Percentiles rank a stretch among this genome's conserved stretches.
Evolutionary conservation across 192 early-diverging fungal species (phyloP).

Genomic region (Thoreauomyces humboldtii): DNA sequence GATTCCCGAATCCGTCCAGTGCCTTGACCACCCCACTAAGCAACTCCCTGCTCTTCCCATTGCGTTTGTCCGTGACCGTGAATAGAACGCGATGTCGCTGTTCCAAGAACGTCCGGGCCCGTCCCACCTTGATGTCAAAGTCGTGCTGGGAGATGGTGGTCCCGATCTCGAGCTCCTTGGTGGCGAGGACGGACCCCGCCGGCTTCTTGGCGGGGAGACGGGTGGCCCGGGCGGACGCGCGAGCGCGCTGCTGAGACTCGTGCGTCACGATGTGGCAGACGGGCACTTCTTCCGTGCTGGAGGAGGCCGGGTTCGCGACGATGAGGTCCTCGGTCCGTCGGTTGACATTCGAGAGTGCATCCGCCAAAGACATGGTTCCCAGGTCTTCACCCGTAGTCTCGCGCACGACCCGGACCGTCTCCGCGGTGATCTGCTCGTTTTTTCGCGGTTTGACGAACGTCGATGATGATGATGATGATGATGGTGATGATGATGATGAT

Average conservation of each 20-base stretch:
- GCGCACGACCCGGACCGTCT: neutral
- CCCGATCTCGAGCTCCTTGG: constrained; percentile 22
- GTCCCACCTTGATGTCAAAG: constrained; percentile 19
- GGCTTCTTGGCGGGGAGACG: neutral
- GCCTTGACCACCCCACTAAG: neutral
- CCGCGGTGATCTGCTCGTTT: constrained; percentile 3
- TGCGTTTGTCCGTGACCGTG: constrained; percentile 10
- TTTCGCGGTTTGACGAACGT: neutral
- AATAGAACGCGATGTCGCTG: constrained; percentile 2
- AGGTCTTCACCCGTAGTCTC: neutral
- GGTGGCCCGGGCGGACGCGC: neutral
- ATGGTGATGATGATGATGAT: neutral
- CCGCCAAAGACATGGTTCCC: neutral
- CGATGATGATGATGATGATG: too few species aligned
- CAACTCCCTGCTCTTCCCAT: neutral
- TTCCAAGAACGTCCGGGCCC: constrained; percentile 10
- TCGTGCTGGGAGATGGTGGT: constrained; percentile 21
- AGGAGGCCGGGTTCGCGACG: neutral
- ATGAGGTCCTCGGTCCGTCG: constrained; percentile 1
- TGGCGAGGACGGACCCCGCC: neutral
- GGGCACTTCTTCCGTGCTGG: neutral
- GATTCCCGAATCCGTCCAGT: neutral
- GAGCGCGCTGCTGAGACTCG: neutral
- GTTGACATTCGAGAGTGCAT: neutral
- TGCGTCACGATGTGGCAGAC: constrained; percentile 5